A percentile compares a stretch with the other conserved stretches of the same genome.
Conservation (phyloP, 768 basidiomycete species). For the Collybia mongolica region DNA sequence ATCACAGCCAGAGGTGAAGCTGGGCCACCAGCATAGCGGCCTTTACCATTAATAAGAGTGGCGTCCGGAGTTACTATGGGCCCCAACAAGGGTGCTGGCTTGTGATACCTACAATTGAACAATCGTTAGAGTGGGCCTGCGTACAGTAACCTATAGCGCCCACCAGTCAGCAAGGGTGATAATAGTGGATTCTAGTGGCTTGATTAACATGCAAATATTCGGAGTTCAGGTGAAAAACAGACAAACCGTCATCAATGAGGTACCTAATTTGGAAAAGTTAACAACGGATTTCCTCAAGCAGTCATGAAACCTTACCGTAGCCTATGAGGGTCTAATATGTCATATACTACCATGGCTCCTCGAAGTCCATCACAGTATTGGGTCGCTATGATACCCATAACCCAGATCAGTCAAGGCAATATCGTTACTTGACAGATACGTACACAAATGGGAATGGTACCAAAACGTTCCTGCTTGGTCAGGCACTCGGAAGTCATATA, state of each 20-base stretch:
- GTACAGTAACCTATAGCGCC: neutral
- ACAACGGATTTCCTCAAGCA: neutral
- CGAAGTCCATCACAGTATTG: constrained; percentile 5
- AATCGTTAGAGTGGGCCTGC: neutral
- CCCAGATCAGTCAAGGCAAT: neutral
- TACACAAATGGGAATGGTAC: constrained; percentile 4
- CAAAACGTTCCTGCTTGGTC: constrained; percentile 6
- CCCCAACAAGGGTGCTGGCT: neutral
- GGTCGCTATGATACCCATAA: neutral
- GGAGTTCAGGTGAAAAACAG: neutral
- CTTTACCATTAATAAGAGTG: constrained; percentile 32
- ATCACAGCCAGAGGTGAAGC: constrained; percentile 22
- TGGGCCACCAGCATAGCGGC: constrained; percentile 28
- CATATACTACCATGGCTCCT: constrained; percentile 1
- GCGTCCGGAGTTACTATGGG: constrained; percentile 10
- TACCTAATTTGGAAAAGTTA: neutral
- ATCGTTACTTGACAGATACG: neutral
- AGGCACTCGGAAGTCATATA: constrained; percentile 1
- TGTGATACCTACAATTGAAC: constrained; percentile 9
- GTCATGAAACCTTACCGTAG: neutral
- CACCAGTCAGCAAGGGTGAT: constrained; percentile 5
- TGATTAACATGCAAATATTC: neutral
- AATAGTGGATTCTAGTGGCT: neutral
- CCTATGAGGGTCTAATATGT: neutral
- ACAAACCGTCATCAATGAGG: constrained; percentile 1